These are phyloP conservation scores for Ophiostoma novo-ulmi DNA, from an alignment of 2,329 filamentous ascomycete species.

Conservation along the genomic window DNA sequence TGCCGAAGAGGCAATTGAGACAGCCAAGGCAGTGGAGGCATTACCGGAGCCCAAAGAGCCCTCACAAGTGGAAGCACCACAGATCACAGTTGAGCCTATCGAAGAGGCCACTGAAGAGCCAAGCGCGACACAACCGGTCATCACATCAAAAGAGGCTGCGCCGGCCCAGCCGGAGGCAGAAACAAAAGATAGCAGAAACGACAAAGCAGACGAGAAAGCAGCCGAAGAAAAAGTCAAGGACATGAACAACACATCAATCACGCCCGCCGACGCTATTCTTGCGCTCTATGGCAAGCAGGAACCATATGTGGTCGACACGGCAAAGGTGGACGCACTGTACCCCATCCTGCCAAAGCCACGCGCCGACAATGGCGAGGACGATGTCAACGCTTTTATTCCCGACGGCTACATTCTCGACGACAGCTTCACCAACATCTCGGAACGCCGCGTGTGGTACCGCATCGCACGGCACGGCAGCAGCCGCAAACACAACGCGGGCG, in stretches of 20 bases:
- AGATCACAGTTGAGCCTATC: background rate
- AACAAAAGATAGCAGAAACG: background rate
- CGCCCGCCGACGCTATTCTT: background rate
- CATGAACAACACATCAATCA: background rate
- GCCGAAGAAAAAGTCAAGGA: background rate
- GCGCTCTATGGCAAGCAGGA: conserved; percentile 30
- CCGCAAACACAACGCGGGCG: conserved; percentile 46
- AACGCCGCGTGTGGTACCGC: conserved; percentile 62
- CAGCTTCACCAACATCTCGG: conserved; percentile 49
- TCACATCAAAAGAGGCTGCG: background rate
- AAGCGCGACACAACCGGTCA: background rate
- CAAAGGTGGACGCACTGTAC: conserved; percentile 22
- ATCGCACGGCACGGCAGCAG: conserved; percentile 56
- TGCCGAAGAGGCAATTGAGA: background rate
- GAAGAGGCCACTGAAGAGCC: background rate
- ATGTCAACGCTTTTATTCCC: conserved; percentile 35
- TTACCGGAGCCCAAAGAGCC: background rate
- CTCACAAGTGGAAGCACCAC: background rate
- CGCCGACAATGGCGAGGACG: conserved; percentile 12
- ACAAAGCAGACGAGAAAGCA: background rate
- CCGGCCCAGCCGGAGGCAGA: background rate
- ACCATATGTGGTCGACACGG: conserved; percentile 17
- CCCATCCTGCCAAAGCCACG: conserved; percentile 3
- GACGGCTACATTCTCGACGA: conserved; percentile 46
- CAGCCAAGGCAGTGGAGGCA: background rate